Evolutionary conservation across 208 protist genomes (phyloP).

Genomic region (Crithidia expoeki): DNA sequence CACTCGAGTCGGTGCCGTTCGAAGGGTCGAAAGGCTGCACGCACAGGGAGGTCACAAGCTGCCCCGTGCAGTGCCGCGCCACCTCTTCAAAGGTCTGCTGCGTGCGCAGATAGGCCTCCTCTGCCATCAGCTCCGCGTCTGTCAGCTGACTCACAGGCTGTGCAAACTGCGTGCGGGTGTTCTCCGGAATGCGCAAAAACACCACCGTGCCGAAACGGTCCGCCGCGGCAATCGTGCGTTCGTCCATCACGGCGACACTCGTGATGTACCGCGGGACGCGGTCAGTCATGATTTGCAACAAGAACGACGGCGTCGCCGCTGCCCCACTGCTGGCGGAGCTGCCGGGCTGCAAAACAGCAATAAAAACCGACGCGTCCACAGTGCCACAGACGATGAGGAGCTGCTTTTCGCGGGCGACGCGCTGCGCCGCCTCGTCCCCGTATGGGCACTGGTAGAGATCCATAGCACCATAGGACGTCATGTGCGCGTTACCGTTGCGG

Average conservation of each 20-base stretch:
- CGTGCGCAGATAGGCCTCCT: constrained; percentile 44
- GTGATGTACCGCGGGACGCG: constrained; percentile 69
- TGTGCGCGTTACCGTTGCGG: constrained; percentile 30
- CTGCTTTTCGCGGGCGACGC: constrained; percentile 49
- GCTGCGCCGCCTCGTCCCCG: constrained; percentile 27
- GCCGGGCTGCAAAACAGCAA: constrained; percentile 66
- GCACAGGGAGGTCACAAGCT: constrained; percentile 68
- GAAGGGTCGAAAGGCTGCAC: constrained; percentile 55
- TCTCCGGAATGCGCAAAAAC: constrained; percentile 64
- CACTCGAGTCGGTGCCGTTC: constrained; percentile 43
- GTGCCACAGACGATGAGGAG: constrained; percentile 83
- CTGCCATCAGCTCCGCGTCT: constrained; percentile 57
- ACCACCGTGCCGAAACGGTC: constrained; percentile 75
- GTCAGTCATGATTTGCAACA: constrained; percentile 69
- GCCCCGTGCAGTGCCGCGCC: constrained; percentile 63
- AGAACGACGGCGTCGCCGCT: constrained; percentile 52
- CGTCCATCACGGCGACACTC: constrained; percentile 62
- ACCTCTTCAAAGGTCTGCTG: constrained; percentile 68
- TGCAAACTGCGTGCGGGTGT: constrained; percentile 61
- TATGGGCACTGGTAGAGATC: constrained; percentile 71
- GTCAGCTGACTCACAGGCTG: constrained; percentile 59
- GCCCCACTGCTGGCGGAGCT: neutral
- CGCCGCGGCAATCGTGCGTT: constrained; percentile 68
- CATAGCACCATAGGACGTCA: constrained; percentile 17
- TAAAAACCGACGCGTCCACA: constrained; percentile 66